phyloP scores from a whole-genome alignment of 2,329 filamentous ascomycete genomes.

The Blastomyces emzantsi region DNA sequence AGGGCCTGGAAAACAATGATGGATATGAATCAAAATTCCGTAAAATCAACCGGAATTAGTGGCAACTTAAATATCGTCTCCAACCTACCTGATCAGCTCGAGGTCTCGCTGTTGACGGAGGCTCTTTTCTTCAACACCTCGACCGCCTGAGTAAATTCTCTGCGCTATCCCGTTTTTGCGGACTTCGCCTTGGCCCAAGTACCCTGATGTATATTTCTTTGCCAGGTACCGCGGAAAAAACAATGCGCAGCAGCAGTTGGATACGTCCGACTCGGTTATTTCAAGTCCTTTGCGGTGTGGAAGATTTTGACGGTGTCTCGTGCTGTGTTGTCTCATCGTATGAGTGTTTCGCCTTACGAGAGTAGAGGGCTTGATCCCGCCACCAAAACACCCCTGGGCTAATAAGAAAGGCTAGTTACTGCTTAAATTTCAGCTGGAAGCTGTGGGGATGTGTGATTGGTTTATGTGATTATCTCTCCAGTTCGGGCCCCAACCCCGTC shows the following conservation, averaged over 20 bases:
- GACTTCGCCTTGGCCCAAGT: neutral
- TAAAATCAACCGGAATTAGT: neutral
- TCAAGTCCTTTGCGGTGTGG: neutral
- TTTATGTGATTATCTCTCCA: too few relatives aligned
- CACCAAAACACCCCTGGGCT: neutral
- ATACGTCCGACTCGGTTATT: neutral
- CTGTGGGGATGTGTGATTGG: neutral
- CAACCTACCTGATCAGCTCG: neutral
- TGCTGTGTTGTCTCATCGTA: neutral
- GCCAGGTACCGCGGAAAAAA: neutral
- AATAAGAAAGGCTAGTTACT: neutral
- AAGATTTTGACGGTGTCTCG: neutral
- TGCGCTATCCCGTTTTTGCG: neutral
- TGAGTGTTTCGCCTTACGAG: neutral
- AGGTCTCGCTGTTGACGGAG: neutral
- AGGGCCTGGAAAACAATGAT: neutral
- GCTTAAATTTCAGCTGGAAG: neutral
- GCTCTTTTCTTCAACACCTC: neutral
- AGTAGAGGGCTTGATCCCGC: neutral
- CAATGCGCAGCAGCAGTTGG: neutral
- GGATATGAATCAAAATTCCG: neutral
- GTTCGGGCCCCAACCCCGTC: too few relatives aligned
- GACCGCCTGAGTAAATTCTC: neutral
- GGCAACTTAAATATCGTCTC: neutral
- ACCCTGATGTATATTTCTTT: neutral